These are phyloP conservation scores for Lathyrus aphaca DNA, from an alignment of 306 rosid genomes.

Conservation along the genomic window DNA sequence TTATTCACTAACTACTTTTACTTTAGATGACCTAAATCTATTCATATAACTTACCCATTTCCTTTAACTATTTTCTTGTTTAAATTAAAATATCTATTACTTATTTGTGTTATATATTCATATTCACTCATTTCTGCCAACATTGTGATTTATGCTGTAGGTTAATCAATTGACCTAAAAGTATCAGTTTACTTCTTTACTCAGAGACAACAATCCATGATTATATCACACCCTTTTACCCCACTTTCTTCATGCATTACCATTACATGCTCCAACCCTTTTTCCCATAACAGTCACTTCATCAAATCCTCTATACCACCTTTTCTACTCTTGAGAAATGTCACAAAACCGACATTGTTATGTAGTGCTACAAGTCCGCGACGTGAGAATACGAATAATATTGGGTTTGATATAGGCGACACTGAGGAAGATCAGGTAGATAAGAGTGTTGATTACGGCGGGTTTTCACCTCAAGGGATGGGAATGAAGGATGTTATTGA, in stretches of 20 bases:
- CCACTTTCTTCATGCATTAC: slow-evolving; percentile 41
- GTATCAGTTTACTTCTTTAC: slow-evolving; percentile 14
- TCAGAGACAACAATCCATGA: slow-evolving; percentile 44
- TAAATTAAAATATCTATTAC: no score
- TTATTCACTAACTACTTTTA: no score
- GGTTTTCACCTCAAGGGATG: slow-evolving; percentile 36
- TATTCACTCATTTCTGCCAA: background rate
- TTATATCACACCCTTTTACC: slow-evolving; percentile 43
- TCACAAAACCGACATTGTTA: slow-evolving; percentile 19
- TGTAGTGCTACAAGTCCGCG: slow-evolving; percentile 37
- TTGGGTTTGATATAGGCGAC: slow-evolving; percentile 37
- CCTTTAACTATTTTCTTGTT: no score
- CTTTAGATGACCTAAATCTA: no score
- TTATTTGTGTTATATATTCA: background rate
- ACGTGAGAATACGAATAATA: slow-evolving; percentile 35
- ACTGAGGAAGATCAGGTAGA: slow-evolving; percentile 43
- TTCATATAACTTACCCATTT: background rate
- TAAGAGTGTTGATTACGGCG: slow-evolving; percentile 40
- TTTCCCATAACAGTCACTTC: slow-evolving; percentile 34
- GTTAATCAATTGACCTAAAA: slow-evolving; percentile 32
- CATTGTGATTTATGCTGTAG: slow-evolving; percentile 37
- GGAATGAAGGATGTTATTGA: slow-evolving; percentile 51
- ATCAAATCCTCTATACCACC: slow-evolving; percentile 35
- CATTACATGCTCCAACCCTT: slow-evolving; percentile 31
- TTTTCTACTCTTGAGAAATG: slow-evolving; percentile 7